These are phyloP conservation scores for Funneliformis caledonium DNA, from an alignment of 371 early-diverging fungal species.

Conservation along the genomic window DNA sequence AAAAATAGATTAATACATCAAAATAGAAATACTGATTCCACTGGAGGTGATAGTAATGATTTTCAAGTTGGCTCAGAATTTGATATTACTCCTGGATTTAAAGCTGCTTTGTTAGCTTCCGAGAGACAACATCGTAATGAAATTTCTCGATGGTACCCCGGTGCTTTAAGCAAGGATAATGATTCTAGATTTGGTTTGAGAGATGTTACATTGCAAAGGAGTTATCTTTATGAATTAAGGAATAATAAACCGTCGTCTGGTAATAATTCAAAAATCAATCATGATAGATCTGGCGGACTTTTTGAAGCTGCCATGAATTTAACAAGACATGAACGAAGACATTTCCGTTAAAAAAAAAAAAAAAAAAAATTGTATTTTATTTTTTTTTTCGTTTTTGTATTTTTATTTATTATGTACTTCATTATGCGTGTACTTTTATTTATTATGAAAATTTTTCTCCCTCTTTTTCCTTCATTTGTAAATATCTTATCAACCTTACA, in stretches of 20 bases:
- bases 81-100: constrained; percentile 37
- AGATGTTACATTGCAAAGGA: background rate
- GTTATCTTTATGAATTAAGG: constrained; percentile 37
- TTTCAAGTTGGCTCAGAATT: constrained; percentile 36
- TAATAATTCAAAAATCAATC: background rate
- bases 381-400: too few relatives aligned
- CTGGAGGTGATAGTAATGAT: background rate
- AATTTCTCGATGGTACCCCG: constrained; percentile 35
- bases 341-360: background rate
- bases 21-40: background rate
- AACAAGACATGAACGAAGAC: background rate
- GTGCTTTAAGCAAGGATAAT: constrained; percentile 16
- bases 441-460: too few relatives aligned
- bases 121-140: constrained; percentile 39
- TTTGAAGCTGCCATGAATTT: background rate
- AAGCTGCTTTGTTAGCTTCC: constrained; percentile 21
- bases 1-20: background rate
- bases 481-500: too few relatives aligned
- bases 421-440: too few relatives aligned
- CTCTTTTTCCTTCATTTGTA: too few relatives aligned
- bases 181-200: constrained; percentile 36
- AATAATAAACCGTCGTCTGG: background rate
- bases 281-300: background rate
- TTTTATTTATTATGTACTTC: too few relatives aligned
- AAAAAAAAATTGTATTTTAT: too few relatives aligned